A percentile compares a stretch with the other conserved stretches of the same genome.
Conservation (phyloP, 495 filamentous ascomycete genomes). For the Penicillium robsamsonii region DNA sequence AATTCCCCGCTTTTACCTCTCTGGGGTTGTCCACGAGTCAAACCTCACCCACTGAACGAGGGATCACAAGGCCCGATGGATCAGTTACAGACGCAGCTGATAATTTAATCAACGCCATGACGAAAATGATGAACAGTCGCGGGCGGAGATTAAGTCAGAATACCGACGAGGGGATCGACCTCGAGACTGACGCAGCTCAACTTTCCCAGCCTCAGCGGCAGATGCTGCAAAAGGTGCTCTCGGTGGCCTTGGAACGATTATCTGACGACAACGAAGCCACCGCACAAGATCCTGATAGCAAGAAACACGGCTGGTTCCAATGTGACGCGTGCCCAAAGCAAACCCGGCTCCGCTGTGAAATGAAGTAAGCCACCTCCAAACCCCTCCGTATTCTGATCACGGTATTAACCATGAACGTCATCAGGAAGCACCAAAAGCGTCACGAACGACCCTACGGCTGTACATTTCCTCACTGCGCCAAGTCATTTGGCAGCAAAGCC, state of each 20-base stretch:
- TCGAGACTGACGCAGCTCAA: constrained; percentile 20
- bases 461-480: constrained; percentile 70
- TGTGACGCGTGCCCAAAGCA: constrained; percentile 57
- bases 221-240: constrained; percentile 37
- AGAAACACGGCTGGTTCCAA: constrained; percentile 40
- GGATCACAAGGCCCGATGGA: constrained; percentile 22
- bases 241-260: constrained; percentile 33
- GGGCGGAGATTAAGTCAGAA: constrained; percentile 28
- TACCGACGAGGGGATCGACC: constrained; percentile 28
- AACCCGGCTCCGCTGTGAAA: constrained; percentile 62
- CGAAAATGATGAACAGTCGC: constrained; percentile 36
- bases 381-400: background rate
- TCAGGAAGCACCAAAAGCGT: constrained; percentile 83
- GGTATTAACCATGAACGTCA: constrained; percentile 19
- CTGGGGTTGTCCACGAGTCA: background rate
- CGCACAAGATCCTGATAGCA: constrained; percentile 18
- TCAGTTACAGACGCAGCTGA: constrained; percentile 34
- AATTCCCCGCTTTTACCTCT: constrained; percentile 7
- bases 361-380: constrained; percentile 55
- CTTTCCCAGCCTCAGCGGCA: constrained; percentile 36
- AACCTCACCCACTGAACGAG: background rate
- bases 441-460: constrained; percentile 87
- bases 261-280: constrained; percentile 20
- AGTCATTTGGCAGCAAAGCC: constrained; percentile 85
- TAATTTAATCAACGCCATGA: constrained; percentile 40